phyloP scores from a whole-genome alignment of 768 basidiomycete species.

The Mycena latifolia region DNA sequence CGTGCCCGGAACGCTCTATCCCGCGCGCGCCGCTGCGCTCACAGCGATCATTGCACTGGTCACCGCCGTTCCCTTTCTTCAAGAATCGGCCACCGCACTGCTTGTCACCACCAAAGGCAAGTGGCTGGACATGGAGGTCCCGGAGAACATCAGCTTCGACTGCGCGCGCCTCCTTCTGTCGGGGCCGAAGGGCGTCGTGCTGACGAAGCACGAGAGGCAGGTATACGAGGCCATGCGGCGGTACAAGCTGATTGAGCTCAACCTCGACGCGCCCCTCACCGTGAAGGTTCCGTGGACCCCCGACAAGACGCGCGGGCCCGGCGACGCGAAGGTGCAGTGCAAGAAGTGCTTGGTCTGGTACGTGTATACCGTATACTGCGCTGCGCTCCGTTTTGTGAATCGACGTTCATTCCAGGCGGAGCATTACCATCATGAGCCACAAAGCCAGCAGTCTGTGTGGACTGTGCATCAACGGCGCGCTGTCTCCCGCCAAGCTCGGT shows the following conservation, averaged over 20 bases:
- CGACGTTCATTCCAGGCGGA: slow-evolving; percentile 30
- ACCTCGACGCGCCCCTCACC: slow-evolving; percentile 38
- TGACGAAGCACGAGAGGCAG: slow-evolving; percentile 32
- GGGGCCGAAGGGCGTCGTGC: slow-evolving; percentile 35
- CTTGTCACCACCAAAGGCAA: slow-evolving; percentile 37
- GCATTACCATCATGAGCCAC: slow-evolving; percentile 42
- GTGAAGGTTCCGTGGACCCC: slow-evolving; percentile 41
- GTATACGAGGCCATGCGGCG: slow-evolving; percentile 42
- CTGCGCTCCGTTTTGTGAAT: too few species aligned
- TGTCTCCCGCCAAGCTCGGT: slow-evolving; percentile 2
- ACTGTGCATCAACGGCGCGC: slow-evolving; percentile 24
- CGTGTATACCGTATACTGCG: background rate
- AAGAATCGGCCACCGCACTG: slow-evolving; percentile 36
- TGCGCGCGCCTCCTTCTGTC: slow-evolving; percentile 41
- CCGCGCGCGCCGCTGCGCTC: slow-evolving; percentile 39
- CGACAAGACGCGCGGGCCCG: slow-evolving; percentile 41
- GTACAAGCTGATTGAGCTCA: slow-evolving; percentile 43
- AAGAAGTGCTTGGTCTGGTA: slow-evolving; percentile 36
- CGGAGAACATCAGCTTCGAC: slow-evolving; percentile 45
- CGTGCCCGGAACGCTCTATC: slow-evolving; percentile 43
- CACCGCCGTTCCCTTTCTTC: slow-evolving; percentile 42
- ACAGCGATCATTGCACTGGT: slow-evolving; percentile 42
- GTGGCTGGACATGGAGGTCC: slow-evolving; percentile 42
- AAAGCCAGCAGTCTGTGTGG: slow-evolving; percentile 34
- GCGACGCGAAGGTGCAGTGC: slow-evolving; percentile 40